Evolutionary conservation across 164 flowering plant species (phyloP), one percentile per base, ranked within the genome.

Genomic region (Chimonanthus praecox): DNA sequence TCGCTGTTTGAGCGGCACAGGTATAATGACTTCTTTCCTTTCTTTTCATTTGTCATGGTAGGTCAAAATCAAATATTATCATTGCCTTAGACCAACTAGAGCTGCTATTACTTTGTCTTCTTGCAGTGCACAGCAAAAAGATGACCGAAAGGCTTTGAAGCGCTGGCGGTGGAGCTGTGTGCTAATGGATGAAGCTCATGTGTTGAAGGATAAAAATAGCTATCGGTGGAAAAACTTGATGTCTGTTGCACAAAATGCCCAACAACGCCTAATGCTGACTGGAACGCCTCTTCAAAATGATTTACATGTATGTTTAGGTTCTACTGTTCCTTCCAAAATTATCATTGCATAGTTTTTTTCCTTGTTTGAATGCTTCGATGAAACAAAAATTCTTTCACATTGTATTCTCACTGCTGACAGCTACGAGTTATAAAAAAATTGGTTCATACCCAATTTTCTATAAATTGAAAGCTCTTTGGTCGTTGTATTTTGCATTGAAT

Each of bases 101-200:
- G 20, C 8, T 16, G 11, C 8, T 63, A 16, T 60, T 9, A 61
- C 49, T 45, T 63, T 4, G 6, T 58, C 20, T 50, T 75, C 4
- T 64, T 81, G 60, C 85, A 94, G 99, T 82, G 82, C 45, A 58
- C 99, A 94, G 83, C 99, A 94, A 83, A 94, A 92, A 83, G 99
- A 94, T 76, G 97, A 94, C 69, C 99, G 99, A 50, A 94, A 88
- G 82, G 73, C 88, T 72, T 84, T 94, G 73, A 94, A 85, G 77
- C 90, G 90, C 6, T 94, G 91, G 95, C 77, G 74, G 49, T 94
- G 99, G 99, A 94, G 94, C 81, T 94, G 99, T 79, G 94, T 94
- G 67, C 75, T 94, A 72, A 91, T 94, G 97, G 99, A 94, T 81
- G 99, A 94, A 79, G 97, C 99, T 74, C 99, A 94, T 92, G 97